Evolutionary conservation across 208 protist genomes (phyloP), one percentile per base, ranked within the genome.

Genomic region (Crithidia acanthocephali): DNA sequence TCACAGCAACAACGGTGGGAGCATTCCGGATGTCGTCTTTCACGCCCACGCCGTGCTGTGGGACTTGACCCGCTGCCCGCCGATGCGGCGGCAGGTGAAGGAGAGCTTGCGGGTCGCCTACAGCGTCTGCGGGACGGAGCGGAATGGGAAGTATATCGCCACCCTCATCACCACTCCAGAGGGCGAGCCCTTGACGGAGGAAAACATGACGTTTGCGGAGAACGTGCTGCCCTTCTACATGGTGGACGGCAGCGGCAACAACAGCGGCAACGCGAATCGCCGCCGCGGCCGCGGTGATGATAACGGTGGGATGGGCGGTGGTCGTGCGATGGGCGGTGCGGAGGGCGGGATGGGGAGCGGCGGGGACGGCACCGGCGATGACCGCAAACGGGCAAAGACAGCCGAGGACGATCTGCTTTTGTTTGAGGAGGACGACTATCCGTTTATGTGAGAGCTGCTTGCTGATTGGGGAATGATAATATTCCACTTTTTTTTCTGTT

Each of bases 151-250:
- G 72, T 83, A 86, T 64, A 69, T 88, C 20, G 90, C 87, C 15
- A 90, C 90, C 23, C 77, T 95, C 27, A 86, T 95, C 71, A 95
- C 90, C 11, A 76, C 68, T 0, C 37, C 75, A 0, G 80, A 91
- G 35, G 85, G 83, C 61, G 77, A 56, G 35, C 78, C 87, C 16
- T 56, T 95, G 8, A 69, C 44, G 27, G 68, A 81, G 16, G 60
- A 66, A 2, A 95, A 91, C 44, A 75, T 81, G 22, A 74, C 76
- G 9, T 85, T 84, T 69, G 79, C 67, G 0, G 79, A 90, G 51
- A 74, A 83, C 66, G 63, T 69, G 63, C 30, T 37, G 44, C 55
- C 57, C 28, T 83, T 58, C 45, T 68, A 67, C 47, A 42, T 57
- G 56, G 20, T 70, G 27, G 74, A 62, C 0, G 55, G 42, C 50